Conservation (phyloP, 1,139 yeast genomes). For the Sugiyamaella paludigena region DNA sequence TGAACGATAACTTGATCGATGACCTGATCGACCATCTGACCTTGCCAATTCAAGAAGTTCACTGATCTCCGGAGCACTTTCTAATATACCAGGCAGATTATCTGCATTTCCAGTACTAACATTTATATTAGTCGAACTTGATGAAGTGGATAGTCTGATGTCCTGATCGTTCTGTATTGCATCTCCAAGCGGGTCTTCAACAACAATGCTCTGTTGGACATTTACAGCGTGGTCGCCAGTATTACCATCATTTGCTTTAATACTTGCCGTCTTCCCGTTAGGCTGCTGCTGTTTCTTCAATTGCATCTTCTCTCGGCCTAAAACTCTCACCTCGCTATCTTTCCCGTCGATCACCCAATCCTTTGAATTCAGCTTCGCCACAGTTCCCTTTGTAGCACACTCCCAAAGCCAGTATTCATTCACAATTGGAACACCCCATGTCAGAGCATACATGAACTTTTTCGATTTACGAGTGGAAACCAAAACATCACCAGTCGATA, state of each 20-base stretch:
- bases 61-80: conserved; percentile 1
- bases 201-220: not conserved
- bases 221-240: not conserved
- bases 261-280: not conserved
- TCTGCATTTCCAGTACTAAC: not conserved
- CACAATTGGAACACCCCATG: conserved; percentile 57
- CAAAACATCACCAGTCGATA: conserved; percentile 58
- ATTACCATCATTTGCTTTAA: not conserved
- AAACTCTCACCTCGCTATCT: conserved; percentile 10
- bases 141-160: no score
- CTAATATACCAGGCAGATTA: not conserved
- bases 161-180: no score
- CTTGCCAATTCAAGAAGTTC: conserved; percentile 4
- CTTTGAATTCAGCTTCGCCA: conserved; percentile 33
- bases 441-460: conserved; percentile 49
- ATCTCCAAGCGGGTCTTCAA: not conserved
- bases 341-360: conserved; percentile 46
- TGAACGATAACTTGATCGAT: not conserved
- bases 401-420: conserved; percentile 54
- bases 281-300: not conserved
- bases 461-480: conserved; percentile 53
- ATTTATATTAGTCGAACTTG: not conserved
- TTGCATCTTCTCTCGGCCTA: conserved; percentile 4
- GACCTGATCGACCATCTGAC: no score
- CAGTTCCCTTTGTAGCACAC: conserved; percentile 33